A percentile compares a stretch with the other conserved stretches of the same genome.
Evolutionary conservation across 2,329 filamentous ascomycete species (phyloP).

Genomic region (Verticillium klebahnii): DNA sequence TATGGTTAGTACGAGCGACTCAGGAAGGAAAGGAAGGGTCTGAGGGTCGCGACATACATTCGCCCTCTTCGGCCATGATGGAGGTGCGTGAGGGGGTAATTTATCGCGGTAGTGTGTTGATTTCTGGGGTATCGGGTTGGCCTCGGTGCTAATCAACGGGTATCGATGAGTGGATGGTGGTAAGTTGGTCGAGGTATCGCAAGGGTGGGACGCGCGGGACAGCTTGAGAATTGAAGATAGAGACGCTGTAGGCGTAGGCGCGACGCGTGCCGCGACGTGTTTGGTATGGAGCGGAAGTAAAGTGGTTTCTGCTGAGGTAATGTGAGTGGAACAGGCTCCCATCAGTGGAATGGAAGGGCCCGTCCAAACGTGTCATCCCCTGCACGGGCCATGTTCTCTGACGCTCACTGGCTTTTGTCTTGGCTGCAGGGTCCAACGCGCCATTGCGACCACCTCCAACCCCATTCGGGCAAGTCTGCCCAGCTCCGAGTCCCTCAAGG

Average conservation of each 20-base stretch:
- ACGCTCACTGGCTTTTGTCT: not conserved
- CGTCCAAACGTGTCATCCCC: not conserved
- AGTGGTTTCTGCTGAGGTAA: not conserved
- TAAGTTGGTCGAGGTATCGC: not conserved
- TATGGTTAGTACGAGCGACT: not conserved
- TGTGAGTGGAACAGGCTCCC: not conserved
- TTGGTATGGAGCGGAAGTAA: not conserved
- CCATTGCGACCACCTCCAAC: not conserved
- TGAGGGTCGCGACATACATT: not conserved
- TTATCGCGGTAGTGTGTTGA: not conserved
- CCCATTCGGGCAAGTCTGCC: not conserved
- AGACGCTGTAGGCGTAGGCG: not conserved
- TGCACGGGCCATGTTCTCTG: not conserved
- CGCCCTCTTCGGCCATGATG: constrained; percentile 1
- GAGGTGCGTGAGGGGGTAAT: not conserved
- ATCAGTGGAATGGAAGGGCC: not conserved
- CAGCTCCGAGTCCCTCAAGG: not conserved
- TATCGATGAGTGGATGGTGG: not conserved
- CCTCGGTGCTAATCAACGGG: not conserved
- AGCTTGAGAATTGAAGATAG: not conserved
- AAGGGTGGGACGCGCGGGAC: not conserved
- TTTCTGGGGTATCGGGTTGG: not conserved
- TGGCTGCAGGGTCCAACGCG: not conserved
- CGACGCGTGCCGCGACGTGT: not conserved
- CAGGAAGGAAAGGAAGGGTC: not conserved